Conservation (phyloP, 2,329 filamentous ascomycete species). For the Sporothrix sp. region DNA sequence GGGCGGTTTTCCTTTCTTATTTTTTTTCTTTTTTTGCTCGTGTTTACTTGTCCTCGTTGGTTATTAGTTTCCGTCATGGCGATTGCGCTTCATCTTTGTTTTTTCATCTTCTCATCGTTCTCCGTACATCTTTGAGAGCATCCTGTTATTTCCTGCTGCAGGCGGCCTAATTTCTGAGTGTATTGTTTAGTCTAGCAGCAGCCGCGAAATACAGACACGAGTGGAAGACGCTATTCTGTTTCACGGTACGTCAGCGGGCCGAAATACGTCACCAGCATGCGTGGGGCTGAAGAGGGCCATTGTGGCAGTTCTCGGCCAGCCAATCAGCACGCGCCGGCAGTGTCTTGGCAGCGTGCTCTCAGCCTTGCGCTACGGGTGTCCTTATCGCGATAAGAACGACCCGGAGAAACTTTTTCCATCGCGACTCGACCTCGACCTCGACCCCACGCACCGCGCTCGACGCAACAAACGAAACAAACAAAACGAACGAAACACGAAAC, state of each 20-base stretch:
- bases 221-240: neutral
- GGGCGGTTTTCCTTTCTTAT: constrained; percentile 11
- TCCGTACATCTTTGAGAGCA: neutral
- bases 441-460: neutral
- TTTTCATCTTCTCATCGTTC: constrained; percentile 21
- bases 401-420: neutral
- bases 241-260: too few relatives aligned
- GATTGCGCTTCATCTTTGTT: constrained; percentile 15
- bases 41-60: constrained; percentile 28
- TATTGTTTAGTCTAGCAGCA: constrained; percentile 14
- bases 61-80: constrained; percentile 15
- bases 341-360: neutral
- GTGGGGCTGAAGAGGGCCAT: constrained; percentile 6
- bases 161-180: constrained; percentile 17
- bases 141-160: constrained; percentile 14
- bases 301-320: neutral
- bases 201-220: constrained; percentile 9
- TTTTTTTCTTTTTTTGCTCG: constrained; percentile 14
- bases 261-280: too few relatives aligned
- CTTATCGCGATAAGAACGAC: constrained; percentile 16
- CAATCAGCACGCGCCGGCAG: constrained; percentile 1
- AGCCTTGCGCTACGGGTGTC: constrained; percentile 14
- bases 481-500: neutral
- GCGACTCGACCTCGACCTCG: neutral
- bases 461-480: too few relatives aligned